A percentile compares a stretch with the other conserved stretches of the same genome.
phyloP scores from a whole-genome alignment of 768 basidiomycete genomes.

The Sarcodon sp. region DNA sequence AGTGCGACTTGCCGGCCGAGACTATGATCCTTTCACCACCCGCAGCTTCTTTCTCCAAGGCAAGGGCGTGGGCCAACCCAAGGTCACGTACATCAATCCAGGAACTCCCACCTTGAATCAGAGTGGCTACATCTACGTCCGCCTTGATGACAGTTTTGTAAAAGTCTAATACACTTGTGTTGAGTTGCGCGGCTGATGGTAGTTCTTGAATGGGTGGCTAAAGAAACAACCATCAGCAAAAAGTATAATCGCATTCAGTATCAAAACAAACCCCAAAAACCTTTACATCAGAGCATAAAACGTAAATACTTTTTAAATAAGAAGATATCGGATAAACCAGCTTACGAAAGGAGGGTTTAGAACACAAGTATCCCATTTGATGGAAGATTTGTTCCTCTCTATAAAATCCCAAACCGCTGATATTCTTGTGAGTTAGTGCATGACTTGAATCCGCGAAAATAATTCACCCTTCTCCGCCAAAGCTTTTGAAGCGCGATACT shows the following conservation, averaged over 20 bases:
- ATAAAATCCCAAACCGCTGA: conserved; percentile 37
- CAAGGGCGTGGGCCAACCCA: conserved; percentile 16
- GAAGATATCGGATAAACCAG: background rate
- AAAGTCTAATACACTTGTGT: conserved; percentile 17
- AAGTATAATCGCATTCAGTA: background rate
- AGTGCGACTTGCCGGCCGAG: background rate
- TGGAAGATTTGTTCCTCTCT: conserved; percentile 25
- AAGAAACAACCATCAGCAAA: conserved; percentile 1
- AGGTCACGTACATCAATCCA: conserved; percentile 26
- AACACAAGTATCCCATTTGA: conserved; percentile 38
- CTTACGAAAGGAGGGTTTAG: conserved; percentile 42
- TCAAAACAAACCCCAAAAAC: background rate
- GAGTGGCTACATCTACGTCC: background rate
- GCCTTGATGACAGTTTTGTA: conserved; percentile 12
- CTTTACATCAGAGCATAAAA: conserved; percentile 4
- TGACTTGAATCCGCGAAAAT: background rate
- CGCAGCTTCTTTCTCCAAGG: conserved; percentile 18
- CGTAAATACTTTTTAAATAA: background rate
- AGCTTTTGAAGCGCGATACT: conserved; percentile 46
- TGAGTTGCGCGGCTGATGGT: conserved; percentile 20
- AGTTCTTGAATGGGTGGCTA: conserved; percentile 20
- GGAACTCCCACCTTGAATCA: background rate
- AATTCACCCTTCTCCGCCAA: conserved; percentile 39
- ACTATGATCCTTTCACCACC: conserved; percentile 27
- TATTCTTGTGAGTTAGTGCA: background rate